These are phyloP conservation scores for Cordyceps fumosorosea DNA, from an alignment of 2,329 filamentous ascomycete genomes.

Conservation along the genomic window DNA sequence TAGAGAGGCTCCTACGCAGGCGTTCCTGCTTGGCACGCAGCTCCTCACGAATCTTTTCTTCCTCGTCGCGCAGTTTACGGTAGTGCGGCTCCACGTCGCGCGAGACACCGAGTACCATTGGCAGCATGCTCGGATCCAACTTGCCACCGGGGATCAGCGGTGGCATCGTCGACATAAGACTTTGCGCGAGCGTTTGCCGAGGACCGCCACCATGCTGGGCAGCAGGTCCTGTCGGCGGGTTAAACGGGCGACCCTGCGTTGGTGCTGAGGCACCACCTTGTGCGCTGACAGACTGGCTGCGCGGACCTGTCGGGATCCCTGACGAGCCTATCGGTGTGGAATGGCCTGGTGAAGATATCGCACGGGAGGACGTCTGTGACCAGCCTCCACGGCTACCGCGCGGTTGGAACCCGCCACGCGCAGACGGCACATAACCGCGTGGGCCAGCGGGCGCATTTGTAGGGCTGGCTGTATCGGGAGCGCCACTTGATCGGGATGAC, in stretches of 20 bases:
- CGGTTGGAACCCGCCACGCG: conserved; percentile 36
- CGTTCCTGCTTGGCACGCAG: conserved; percentile 47
- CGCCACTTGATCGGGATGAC: conserved; percentile 26
- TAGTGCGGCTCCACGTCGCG: conserved; percentile 50
- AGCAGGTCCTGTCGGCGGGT: conserved; percentile 51
- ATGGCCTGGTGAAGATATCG: conserved; percentile 31
- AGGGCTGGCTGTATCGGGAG: conserved; percentile 37
- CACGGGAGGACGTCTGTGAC: conserved; percentile 28
- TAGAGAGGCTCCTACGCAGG: conserved; percentile 43
- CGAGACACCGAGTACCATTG: conserved; percentile 40
- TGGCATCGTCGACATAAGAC: conserved; percentile 44
- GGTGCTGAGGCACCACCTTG: conserved; percentile 27
- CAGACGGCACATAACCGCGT: conserved; percentile 43
- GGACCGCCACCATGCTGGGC: conserved; percentile 28
- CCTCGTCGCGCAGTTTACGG: conserved; percentile 49
- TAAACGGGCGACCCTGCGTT: conserved; percentile 42
- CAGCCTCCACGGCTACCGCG: conserved; percentile 43
- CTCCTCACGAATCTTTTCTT: conserved; percentile 50
- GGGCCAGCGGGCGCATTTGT: conserved; percentile 48
- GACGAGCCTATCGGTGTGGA: conserved; percentile 34
- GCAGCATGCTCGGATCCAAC: conserved; percentile 39
- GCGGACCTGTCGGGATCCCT: conserved; percentile 43
- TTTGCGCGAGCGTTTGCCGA: conserved; percentile 45
- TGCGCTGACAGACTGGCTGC: conserved; percentile 28
- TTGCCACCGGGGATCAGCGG: conserved; percentile 49